Percentiles rank a stretch among this genome's conserved stretches.
Conservation (phyloP, 1,284 basidiomycete species). For the Meripilus lineatus region DNA sequence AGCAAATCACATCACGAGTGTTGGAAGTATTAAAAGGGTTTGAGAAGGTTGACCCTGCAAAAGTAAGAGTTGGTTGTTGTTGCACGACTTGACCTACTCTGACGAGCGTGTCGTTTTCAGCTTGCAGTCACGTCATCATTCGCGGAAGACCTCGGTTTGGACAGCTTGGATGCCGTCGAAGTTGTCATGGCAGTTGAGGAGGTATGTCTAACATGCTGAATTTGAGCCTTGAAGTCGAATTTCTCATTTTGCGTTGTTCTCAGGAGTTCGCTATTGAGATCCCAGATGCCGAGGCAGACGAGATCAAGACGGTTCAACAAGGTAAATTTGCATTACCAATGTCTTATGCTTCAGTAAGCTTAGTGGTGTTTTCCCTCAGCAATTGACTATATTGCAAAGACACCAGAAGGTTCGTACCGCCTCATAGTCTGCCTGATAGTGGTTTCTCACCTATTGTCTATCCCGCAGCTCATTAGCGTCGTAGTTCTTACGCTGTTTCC, state of each 20-base stretch:
- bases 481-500: not conserved
- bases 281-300: slow-evolving; percentile 97
- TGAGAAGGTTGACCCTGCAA: slow-evolving; percentile 87
- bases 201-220: slow-evolving; percentile 42
- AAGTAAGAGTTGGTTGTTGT: slow-evolving; percentile 47
- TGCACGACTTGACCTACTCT: slow-evolving; percentile 13
- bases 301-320: slow-evolving; percentile 92
- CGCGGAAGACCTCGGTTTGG: slow-evolving; percentile 86
- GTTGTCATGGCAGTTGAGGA: slow-evolving; percentile 99
- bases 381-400: slow-evolving; percentile 96
- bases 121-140: slow-evolving; percentile 76
- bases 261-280: slow-evolving; percentile 92
- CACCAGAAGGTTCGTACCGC: slow-evolving; percentile 71
- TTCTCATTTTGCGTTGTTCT: not conserved
- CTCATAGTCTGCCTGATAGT: not conserved
- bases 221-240: not conserved
- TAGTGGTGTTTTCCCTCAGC: slow-evolving; percentile 42
- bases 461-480: not conserved
- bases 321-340: slow-evolving; percentile 48
- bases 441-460: not conserved
- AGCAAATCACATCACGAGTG: slow-evolving; percentile 79
- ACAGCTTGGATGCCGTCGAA: slow-evolving; percentile 97
- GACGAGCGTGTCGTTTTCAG: slow-evolving; percentile 36
- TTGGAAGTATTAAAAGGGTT: slow-evolving; percentile 90
- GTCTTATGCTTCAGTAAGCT: not conserved